Evolutionary conservation across 192 early-diverging fungal genomes (phyloP).

Genomic region (Podila horticola): DNA sequence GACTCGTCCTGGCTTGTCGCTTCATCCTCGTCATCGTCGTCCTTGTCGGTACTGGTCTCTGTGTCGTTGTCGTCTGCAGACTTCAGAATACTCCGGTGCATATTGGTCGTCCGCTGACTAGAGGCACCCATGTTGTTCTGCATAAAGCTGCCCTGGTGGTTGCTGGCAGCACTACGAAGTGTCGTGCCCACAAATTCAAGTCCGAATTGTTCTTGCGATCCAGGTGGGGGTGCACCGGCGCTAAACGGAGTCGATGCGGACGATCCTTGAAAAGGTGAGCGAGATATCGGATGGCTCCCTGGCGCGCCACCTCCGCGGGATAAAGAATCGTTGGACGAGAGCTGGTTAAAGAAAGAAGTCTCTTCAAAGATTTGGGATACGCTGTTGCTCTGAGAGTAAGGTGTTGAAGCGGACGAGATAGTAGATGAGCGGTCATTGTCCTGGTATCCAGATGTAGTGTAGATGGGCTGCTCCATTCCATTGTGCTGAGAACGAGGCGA

Average conservation of each 20-base stretch:
- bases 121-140: no score
- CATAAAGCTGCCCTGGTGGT: no score
- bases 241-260: neutral
- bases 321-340: constrained; percentile 41
- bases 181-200: constrained; percentile 24
- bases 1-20: constrained; percentile 27
- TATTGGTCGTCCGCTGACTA: no score
- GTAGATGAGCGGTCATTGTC: constrained; percentile 41
- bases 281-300: neutral
- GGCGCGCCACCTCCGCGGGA: constrained; percentile 18
- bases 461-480: neutral
- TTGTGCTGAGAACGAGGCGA: neutral
- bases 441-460: constrained; percentile 1
- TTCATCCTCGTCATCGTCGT: constrained; percentile 15
- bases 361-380: constrained; percentile 51
- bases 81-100: neutral
- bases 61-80: neutral
- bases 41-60: constrained; percentile 21
- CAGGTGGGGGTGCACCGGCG: no score
- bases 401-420: constrained; percentile 28
- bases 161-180: neutral
- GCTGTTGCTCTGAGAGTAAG: constrained; percentile 49
- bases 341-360: constrained; percentile 47
- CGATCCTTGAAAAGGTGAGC: neutral
- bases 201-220: constrained; percentile 4